Percentiles rank a stretch among this genome's conserved stretches.
phyloP scores from a whole-genome alignment of 208 protist genomes.

The Acanthamoeba divionensis region DNA sequence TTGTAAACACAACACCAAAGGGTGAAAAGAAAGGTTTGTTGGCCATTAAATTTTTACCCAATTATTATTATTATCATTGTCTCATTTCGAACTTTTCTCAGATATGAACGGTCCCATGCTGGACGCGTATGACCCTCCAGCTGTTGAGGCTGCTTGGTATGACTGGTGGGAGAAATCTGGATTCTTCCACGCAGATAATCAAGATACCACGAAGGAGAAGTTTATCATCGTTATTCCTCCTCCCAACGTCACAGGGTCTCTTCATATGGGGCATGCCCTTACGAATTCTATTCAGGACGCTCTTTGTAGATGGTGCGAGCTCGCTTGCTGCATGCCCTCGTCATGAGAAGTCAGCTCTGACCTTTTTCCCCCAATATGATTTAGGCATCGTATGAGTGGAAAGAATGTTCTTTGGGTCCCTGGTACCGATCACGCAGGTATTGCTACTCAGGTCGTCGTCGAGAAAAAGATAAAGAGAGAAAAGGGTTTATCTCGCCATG shows the following conservation, averaged over 20 bases:
- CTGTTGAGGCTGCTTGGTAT: slow-evolving; percentile 95
- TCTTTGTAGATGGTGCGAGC: slow-evolving; percentile 87
- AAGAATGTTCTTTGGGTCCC: slow-evolving; percentile 97
- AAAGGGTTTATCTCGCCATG: slow-evolving; percentile 82
- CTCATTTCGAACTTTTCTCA: neutral
- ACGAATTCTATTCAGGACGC: slow-evolving; percentile 91
- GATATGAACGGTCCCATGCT: slow-evolving; percentile 49
- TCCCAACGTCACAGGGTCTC: slow-evolving; percentile 99
- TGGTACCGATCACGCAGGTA: slow-evolving; percentile 98
- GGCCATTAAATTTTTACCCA: neutral
- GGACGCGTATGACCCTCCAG: slow-evolving; percentile 86
- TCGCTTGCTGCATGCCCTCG: neutral
- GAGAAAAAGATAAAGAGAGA: slow-evolving; percentile 93
- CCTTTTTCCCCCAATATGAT: neutral
- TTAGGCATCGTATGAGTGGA: slow-evolving; percentile 92
- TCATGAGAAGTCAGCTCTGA: neutral
- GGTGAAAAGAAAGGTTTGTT: slow-evolving; percentile 62
- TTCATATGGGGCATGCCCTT: slow-evolving; percentile 99
- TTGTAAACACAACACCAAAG: slow-evolving; percentile 61
- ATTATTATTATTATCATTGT: neutral
- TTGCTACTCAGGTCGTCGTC: slow-evolving; percentile 87
- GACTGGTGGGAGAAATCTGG: slow-evolving; percentile 95
- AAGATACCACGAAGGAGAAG: slow-evolving; percentile 52
- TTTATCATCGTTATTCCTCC: slow-evolving; percentile 98
- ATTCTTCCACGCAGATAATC: slow-evolving; percentile 85